Base-by-base conservation (phyloP, 2,329 filamentous ascomycete species). In the Simplicillium aogashimaense region DNA sequence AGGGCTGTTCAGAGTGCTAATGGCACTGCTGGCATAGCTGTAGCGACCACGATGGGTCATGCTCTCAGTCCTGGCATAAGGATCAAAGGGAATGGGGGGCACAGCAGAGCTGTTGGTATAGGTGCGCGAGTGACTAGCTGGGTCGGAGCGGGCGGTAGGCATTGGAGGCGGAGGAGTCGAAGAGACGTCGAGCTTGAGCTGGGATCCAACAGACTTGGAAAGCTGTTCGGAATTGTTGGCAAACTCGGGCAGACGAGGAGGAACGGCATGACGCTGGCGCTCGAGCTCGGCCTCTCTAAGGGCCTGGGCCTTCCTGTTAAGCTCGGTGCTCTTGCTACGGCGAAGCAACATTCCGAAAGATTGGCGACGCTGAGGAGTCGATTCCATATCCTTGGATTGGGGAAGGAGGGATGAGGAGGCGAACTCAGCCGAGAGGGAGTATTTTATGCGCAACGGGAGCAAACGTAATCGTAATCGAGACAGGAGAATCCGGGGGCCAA, bases 21-120 rank as follows among this genome's bases (percentile, higher is more conserved):
- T 77, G 40, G 86, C 83, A 63, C 85, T 94, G 66, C 86, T 94
- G 42, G 90, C 88, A 65, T 95, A 97, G 67, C 89, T 95, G 66
- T 94, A 95, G 49, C 92, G 84, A 45, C 90, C 88, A 51, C 92
- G 87, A 63, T 97, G 83, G 51, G 90, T 89, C 86, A 97, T 95
- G 72, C 90, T 95, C 68, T 94, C 86, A 29, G 84, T 82, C 47
- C 86, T 77, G 35, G 83, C 79, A 56, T 92, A 92, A 12, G 86
- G 83, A 53, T 94, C 87, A 47, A 76, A 72, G 52, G 69, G 74
- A 10, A 37, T 29, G 7, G 30, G 11, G 34, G 77, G 70, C 36
- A 68, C 53, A 28, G 58, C 59, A 45, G 57, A 62, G 50, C 62
- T 58, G 49, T 61, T 35, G 69, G 68, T 45, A 59, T 56, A 47